Base-by-base conservation (phyloP, 202 grass and related monocot species). In the Digitaria exilis region DNA sequence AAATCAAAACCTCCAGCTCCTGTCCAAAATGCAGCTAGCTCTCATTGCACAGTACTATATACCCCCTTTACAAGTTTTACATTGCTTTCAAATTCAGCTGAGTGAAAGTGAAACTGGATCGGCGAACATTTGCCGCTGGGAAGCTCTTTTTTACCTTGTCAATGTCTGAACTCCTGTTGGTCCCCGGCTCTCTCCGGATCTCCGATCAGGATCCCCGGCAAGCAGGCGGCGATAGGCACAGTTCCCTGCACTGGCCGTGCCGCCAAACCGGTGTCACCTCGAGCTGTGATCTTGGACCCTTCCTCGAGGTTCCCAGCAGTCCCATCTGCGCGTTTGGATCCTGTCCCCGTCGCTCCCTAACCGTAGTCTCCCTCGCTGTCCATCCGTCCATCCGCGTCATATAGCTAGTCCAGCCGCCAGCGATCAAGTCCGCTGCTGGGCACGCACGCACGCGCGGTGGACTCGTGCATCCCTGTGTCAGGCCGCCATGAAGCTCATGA, bases 401-500 rank as follows among this genome's bases (percentile, higher is more conserved):
- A 48, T 74, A 73, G 25, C 50, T n/a, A n/a, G n/a, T n/a, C 57
- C 57, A 55, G 30, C 65, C 39, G 34, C 65, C 73, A 69, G 19
- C 41, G 43, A 84, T 9, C 48, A 46, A 13, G 50, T 26, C 73
- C 37, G 15, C n/a, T 2, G 67, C 18, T 41, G 25, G 66, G 84
- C 76, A 52, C 24, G 66, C 65, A 67, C 51, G 39, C 42, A 16
- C n/a, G 7, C 56, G 31, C n/a, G 1, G 34, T 28, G 34, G 55
- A 37, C 49, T 44, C 41, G 69, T 30, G 9, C 42, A 56, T 21
- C 15, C 65, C 84, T 43, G 14, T 43, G n/a, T n/a, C n/a, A n/a
- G n/a, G n/a, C 72, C 18, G 90, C 69, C 35, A 97, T 97, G 94
- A 97, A 91, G 89, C 89, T 93, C 25, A 97, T 93, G 91, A 97